Percentiles rank a stretch among this genome's conserved stretches.
Conservation (phyloP, 495 filamentous ascomycete genomes). For the Mytilinidion resinicola region DNA sequence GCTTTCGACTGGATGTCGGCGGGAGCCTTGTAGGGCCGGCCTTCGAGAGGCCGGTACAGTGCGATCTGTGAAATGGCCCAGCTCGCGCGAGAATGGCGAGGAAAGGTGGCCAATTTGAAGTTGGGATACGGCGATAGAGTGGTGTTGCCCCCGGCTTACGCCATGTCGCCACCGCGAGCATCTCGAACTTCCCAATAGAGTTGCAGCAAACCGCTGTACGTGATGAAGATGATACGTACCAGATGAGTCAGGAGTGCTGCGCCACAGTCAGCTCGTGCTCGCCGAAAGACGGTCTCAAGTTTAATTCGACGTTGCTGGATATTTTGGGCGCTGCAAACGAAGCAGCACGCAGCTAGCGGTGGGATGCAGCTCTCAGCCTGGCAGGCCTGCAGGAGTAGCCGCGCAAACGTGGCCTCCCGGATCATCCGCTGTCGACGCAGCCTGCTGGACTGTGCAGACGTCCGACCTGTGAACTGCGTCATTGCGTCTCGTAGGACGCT, state of each 20-base stretch:
- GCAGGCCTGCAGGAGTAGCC: constrained; percentile 7
- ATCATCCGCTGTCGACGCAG: constrained; percentile 11
- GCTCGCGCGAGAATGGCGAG: not conserved
- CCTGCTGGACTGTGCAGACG: constrained; percentile 16
- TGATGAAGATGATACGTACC: not conserved
- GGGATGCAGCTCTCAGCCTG: constrained; percentile 1
- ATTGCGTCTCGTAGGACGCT: constrained; percentile 7
- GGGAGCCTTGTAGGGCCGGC: not conserved
- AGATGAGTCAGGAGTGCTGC: not conserved
- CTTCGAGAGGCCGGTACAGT: not conserved
- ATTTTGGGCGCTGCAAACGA: constrained; percentile 1
- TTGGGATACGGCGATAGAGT: not conserved
- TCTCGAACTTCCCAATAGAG: not conserved
- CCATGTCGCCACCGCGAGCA: not conserved
- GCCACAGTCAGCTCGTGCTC: not conserved
- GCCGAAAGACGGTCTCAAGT: not conserved
- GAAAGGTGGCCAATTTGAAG: not conserved
- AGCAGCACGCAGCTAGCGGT: constrained; percentile 12
- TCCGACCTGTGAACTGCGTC: constrained; percentile 4
- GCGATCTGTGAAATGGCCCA: not conserved
- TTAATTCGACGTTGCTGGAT: constrained; percentile 2
- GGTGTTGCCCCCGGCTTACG: constrained; percentile 2
- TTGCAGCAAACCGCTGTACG: not conserved
- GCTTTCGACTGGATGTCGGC: not conserved
- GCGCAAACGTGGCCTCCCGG: constrained; percentile 26